Percentiles rank a stretch among this genome's conserved stretches.
Evolutionary conservation across 1,139 yeast genomes (phyloP).

Genomic region (Candida pseudoviswanathii): DNA sequence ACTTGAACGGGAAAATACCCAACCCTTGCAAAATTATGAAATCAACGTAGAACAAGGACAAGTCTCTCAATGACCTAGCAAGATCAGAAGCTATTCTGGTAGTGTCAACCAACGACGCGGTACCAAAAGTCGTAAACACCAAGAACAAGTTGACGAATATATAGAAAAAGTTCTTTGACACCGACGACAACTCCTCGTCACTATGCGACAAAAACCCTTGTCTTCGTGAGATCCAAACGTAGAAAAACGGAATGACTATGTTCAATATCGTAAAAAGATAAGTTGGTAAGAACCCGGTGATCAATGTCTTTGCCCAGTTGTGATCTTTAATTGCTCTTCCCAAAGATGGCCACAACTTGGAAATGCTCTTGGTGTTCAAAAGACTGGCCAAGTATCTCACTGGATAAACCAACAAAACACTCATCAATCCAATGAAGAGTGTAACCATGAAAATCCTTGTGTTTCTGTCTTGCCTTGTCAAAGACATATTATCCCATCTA

Average conservation of each 20-base stretch:
- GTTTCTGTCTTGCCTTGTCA: constrained; percentile 59
- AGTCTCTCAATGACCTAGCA: constrained; percentile 68
- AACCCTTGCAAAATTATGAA: constrained; percentile 80
- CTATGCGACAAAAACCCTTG: constrained; percentile 83
- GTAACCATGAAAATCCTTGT: constrained; percentile 65
- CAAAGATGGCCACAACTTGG: constrained; percentile 70
- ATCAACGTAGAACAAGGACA: constrained; percentile 80
- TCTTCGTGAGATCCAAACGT: constrained; percentile 63
- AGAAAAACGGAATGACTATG: constrained; percentile 72
- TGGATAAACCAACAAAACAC: constrained; percentile 71
- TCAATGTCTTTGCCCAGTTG: constrained; percentile 59
- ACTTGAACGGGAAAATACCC: constrained; percentile 80
- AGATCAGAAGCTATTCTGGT: constrained; percentile 77
- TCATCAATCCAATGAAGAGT: constrained; percentile 59
- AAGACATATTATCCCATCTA: constrained; percentile 73
- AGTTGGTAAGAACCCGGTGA: constrained; percentile 80
- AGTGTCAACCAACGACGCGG: constrained; percentile 68
- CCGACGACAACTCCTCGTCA: constrained; percentile 77
- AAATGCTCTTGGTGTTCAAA: constrained; percentile 66
- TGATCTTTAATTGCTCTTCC: constrained; percentile 63
- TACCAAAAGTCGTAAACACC: constrained; percentile 81
- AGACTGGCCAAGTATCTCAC: constrained; percentile 74
- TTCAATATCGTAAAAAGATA: constrained; percentile 75
- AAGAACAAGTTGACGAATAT: constrained; percentile 82
- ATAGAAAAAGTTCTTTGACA: constrained; percentile 80